These are phyloP conservation scores for Logfia minima DNA, from an alignment of 129 eudicot genomes.

Conservation along the genomic window DNA sequence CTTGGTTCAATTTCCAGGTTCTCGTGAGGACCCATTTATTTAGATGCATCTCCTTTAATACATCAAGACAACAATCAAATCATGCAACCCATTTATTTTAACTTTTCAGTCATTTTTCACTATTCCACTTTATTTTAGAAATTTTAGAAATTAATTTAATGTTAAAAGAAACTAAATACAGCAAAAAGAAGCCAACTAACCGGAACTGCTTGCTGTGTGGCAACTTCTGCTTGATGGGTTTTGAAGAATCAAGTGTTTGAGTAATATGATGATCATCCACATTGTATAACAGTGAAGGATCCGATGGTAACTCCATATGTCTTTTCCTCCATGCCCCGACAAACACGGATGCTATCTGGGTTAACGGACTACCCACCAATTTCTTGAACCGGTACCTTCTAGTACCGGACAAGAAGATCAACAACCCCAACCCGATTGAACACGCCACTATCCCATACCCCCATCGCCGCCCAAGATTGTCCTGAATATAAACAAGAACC, in stretches of 20 bases:
- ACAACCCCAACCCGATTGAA: conserved; percentile 54
- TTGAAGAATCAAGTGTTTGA: conserved; percentile 30
- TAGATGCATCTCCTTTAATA: not conserved
- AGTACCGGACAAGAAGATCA: conserved; percentile 73
- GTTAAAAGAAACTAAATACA: not conserved
- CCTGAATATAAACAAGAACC: conserved; percentile 81
- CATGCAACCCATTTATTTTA: too few species aligned
- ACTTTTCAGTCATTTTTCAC: too few species aligned
- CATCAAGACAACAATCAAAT: not conserved
- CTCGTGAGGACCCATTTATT: conserved; percentile 6
- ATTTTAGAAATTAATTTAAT: not conserved
- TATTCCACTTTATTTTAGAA: not conserved
- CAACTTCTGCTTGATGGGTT: conserved; percentile 56
- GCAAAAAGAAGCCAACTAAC: conserved; percentile 35
- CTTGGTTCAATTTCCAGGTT: not conserved
- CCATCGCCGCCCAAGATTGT: conserved; percentile 81
- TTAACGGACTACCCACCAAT: conserved; percentile 85
- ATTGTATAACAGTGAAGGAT: conserved; percentile 49
- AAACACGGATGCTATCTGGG: conserved; percentile 81
- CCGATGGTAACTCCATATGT: conserved; percentile 65
- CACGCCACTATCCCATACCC: conserved; percentile 87
- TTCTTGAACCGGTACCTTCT: conserved; percentile 82
- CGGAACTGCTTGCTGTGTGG: conserved; percentile 88
- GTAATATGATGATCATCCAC: conserved; percentile 41
- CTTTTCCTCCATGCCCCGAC: conserved; percentile 82